phyloP scores from a whole-genome alignment of 805 yeast species.

The Wickerhamiella galacta region DNA sequence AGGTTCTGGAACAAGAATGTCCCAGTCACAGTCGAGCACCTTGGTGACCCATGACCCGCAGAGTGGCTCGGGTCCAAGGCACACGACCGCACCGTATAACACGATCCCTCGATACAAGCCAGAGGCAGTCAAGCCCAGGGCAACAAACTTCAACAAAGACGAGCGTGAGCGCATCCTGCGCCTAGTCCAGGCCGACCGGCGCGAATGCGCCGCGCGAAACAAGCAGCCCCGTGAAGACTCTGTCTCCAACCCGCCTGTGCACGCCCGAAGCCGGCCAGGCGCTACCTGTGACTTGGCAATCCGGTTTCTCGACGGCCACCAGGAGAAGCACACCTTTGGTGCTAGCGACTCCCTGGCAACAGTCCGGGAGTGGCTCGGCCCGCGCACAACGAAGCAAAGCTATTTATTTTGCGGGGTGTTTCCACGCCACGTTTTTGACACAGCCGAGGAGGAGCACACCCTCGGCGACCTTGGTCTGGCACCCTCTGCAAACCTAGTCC shows the following conservation, averaged over 20 bases:
- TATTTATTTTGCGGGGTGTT: conserved; percentile 35
- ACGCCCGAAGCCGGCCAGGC: conserved; percentile 2
- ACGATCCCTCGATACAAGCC: too few species aligned
- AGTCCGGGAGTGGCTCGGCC: conserved; percentile 45
- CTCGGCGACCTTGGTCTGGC: conserved; percentile 40
- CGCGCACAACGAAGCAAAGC: too few species aligned
- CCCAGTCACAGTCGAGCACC: too few species aligned
- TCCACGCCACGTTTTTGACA: conserved; percentile 47
- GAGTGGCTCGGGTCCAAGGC: too few species aligned
- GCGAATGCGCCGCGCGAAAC: conserved; percentile 25
- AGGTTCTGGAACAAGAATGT: too few species aligned
- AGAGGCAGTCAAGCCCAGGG: too few species aligned
- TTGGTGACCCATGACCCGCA: too few species aligned
- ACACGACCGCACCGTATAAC: too few species aligned
- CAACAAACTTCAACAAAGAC: too few species aligned
- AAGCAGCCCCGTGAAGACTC: conserved; percentile 5
- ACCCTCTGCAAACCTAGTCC: conserved; percentile 58
- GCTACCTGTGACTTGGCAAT: conserved; percentile 37
- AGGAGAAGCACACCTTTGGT: conserved; percentile 35
- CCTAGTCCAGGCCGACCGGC: conserved; percentile 36
- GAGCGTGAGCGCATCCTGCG: conserved; percentile 42
- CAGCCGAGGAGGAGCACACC: conserved; percentile 41
- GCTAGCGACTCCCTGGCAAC: conserved; percentile 31
- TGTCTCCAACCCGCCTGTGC: neutral
- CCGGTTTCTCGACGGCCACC: conserved; percentile 49